Evolutionary conservation across 169 alveolate species (phyloP).

Genomic region (Plasmodium berghei): DNA sequence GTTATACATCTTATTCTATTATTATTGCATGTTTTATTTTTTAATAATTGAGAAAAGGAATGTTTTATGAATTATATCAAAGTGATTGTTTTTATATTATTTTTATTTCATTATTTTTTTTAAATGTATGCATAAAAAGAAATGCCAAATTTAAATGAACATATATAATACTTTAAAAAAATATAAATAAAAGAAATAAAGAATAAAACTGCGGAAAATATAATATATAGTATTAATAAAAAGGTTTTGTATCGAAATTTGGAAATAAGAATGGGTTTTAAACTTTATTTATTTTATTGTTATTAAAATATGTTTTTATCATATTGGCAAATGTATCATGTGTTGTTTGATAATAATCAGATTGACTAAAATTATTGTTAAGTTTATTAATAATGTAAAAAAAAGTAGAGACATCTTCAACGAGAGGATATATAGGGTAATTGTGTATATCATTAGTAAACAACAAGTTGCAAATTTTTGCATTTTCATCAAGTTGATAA

Average conservation of each 20-base stretch:
- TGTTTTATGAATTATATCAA: conserved; percentile 14
- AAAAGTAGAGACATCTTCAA: conserved; percentile 69
- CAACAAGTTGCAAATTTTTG: conserved; percentile 43
- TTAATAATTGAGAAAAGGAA: conserved; percentile 10
- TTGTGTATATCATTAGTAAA: conserved; percentile 71
- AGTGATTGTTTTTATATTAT: background rate
- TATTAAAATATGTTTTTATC: conserved; percentile 25
- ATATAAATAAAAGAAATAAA: conserved; percentile 8
- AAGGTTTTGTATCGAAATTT: background rate
- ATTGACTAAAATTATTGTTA: conserved; percentile 14
- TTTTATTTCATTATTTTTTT: conserved; percentile 46
- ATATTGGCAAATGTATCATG: conserved; percentile 43
- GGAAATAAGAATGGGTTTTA: background rate
- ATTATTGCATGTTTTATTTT: background rate
- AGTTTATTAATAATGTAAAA: conserved; percentile 64
- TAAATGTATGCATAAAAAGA: conserved; percentile 39
- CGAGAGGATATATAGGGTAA: conserved; percentile 69
- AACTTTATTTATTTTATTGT: background rate
- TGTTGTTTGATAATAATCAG: conserved; percentile 24
- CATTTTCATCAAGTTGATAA: conserved; percentile 12
- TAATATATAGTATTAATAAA: background rate
- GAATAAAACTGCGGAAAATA: background rate
- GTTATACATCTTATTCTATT: no score
- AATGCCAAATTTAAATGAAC: conserved; percentile 27
- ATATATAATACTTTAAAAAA: conserved; percentile 7